A percentile compares a stretch with the other conserved stretches of the same genome.
Evolutionary conservation across 305 asterid genomes (phyloP).

Genomic region (Petunia hybrid): DNA sequence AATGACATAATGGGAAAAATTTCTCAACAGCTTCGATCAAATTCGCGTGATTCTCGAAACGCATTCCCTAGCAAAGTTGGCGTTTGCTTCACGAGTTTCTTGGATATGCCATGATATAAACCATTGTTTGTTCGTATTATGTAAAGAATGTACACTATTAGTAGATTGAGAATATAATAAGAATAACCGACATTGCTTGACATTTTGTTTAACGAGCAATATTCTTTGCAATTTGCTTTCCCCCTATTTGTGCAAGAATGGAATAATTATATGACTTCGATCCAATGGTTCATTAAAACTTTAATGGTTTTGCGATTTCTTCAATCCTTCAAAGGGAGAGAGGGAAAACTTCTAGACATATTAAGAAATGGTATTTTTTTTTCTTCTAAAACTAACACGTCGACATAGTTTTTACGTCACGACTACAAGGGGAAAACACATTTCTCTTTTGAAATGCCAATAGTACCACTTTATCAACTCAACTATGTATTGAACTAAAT

Average conservation of each 20-base stretch:
- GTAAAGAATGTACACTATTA: too few species aligned
- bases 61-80: neutral
- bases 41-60: neutral
- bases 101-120: too few species aligned
- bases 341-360: neutral
- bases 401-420: neutral
- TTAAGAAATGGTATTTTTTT: neutral
- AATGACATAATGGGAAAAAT: neutral
- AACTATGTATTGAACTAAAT: too few species aligned
- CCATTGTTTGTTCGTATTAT: too few species aligned
- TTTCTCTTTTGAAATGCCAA: neutral
- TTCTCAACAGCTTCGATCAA: neutral
- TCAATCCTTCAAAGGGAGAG: neutral
- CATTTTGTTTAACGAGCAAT: neutral
- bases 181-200: neutral
- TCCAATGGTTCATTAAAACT: neutral
- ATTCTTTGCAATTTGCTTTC: neutral
- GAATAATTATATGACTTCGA: neutral
- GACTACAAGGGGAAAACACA: too few species aligned
- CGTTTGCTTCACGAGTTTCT: too few species aligned
- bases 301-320: neutral
- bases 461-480: neutral
- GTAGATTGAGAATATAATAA: neutral
- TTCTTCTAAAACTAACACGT: too few species aligned
- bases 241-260: neutral